These are phyloP conservation scores for Coemansia sp. DNA, from an alignment of 192 early-diverging fungal species.

Conservation along the genomic window DNA sequence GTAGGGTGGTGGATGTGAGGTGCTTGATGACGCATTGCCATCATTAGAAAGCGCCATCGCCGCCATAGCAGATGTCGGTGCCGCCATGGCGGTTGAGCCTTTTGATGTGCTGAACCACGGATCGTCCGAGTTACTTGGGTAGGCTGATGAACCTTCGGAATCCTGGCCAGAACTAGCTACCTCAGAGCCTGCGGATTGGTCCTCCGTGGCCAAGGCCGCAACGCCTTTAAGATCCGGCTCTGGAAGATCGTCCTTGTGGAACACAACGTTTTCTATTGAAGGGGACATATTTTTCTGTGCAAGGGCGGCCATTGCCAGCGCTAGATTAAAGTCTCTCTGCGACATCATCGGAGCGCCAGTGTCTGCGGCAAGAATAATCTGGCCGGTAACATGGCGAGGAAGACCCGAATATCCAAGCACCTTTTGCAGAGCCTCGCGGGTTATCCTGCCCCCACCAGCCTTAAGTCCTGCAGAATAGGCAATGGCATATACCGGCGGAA, in stretches of 20 bases:
- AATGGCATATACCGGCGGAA: constrained; percentile 46
- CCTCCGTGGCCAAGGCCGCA: constrained; percentile 50
- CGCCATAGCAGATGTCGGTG: constrained; percentile 31
- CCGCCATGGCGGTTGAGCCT: constrained; percentile 9
- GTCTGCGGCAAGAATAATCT: constrained; percentile 44
- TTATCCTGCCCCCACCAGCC: constrained; percentile 46
- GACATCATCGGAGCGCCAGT: constrained; percentile 30
- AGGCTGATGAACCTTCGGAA: constrained; percentile 13
- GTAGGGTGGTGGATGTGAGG: background rate
- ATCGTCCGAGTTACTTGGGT: constrained; percentile 55
- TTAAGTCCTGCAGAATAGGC: constrained; percentile 41
- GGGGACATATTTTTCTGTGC: constrained; percentile 82
- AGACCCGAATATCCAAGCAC: constrained; percentile 33
- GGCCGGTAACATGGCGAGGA: constrained; percentile 42
- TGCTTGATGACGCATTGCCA: constrained; percentile 11
- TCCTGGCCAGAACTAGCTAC: background rate
- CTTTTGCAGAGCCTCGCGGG: constrained; percentile 43
- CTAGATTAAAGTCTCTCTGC: constrained; percentile 70
- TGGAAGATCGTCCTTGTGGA: constrained; percentile 68
- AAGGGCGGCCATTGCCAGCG: constrained; percentile 69
- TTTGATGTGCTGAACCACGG: constrained; percentile 58
- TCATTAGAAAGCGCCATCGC: constrained; percentile 20
- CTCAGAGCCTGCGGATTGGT: background rate
- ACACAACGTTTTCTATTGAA: constrained; percentile 67
- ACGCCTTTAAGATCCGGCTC: constrained; percentile 63